Evolutionary conservation across 352 stramenopile genomes (phyloP), one percentile per base, ranked within the genome.

Genomic region (Stramenopiles sp.): DNA sequence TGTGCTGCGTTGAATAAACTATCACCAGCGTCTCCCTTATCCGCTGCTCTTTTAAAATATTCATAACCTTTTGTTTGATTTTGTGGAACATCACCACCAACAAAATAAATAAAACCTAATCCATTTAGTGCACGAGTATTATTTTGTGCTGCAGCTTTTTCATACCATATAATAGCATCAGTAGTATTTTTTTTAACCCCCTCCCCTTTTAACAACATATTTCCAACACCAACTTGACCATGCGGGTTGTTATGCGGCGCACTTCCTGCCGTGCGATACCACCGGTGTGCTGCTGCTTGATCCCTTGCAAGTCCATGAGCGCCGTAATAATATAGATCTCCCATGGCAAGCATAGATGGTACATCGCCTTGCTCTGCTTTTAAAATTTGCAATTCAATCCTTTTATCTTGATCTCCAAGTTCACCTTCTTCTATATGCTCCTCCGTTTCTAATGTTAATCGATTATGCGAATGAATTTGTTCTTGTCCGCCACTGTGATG

Each of bases 1-100:
- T 92, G 91, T 0, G 88, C 91, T 0, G 90, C 87, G 78, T 96
- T 96, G 78, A 94, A 96, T 0, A 94, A 78, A n/a, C 89, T 94
- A 80, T 96, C 91, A 0, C 87, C 90, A 69, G 95, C 90, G 63
- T 87, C 84, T 74, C 89, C 76, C 31, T 91, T 91, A 31, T 80
- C 80, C 0, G 90, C 89, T n/a, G 90, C 89, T 43, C 84, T 83
- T 78, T 93, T 85, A 83, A 96, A 96, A 63, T 89, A 89, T 77
- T 86, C 83, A 7, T 94, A 85, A 29, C 90, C 91, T 65, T 85
- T 82, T 6, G 87, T 88, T 78, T 91, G 87, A 84, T 95, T 94
- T 80, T 91, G 84, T 0, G 63, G 23, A 29, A 93, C 78, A 6
- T 87, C 83, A 0, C 80, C 87, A 30, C 91, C 90, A 73, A 93